A percentile compares a stretch with the other conserved stretches of the same genome.
phyloP scores from a whole-genome alignment of 2,329 filamentous ascomycete genomes.

The Phaeoacremonium minimum region DNA sequence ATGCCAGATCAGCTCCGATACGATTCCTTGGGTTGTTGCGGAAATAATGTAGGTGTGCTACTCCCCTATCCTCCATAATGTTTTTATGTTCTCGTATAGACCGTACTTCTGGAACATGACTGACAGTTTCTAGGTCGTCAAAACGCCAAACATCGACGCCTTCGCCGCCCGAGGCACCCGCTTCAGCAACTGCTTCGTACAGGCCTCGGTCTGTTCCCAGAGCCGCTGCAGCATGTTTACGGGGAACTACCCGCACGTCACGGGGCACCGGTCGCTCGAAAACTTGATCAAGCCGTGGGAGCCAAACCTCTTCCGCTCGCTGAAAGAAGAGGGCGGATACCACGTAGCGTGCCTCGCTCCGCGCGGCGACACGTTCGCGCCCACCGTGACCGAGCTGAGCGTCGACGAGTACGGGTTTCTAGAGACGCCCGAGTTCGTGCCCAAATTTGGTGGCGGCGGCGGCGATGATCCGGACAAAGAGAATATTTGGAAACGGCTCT shows the following conservation, averaged over 20 bases:
- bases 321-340: constrained; percentile 36
- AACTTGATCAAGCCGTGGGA: constrained; percentile 45
- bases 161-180: constrained; percentile 29
- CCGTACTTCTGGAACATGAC: constrained; percentile 30
- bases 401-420: constrained; percentile 37
- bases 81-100: constrained; percentile 2
- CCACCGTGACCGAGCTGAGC: constrained; percentile 34
- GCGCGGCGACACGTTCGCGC: constrained; percentile 35
- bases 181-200: constrained; percentile 40
- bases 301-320: constrained; percentile 36
- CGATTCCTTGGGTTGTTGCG: constrained; percentile 28
- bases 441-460: constrained; percentile 18
- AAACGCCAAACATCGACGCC: constrained; percentile 36
- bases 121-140: constrained; percentile 36
- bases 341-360: constrained; percentile 39
- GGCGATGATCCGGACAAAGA: constrained; percentile 17
- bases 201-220: constrained; percentile 41
- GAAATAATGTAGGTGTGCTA: constrained; percentile 1
- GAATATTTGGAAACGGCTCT: constrained; percentile 31
- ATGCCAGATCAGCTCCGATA: constrained; percentile 39
- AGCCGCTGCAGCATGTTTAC: constrained; percentile 43
- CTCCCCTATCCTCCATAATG: constrained; percentile 28
- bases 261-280: constrained; percentile 37
- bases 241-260: constrained; percentile 38
- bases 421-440: constrained; percentile 21